Base-by-base conservation (phyloP, 2,329 filamentous ascomycete species). In the Sporothrix schenckii region DNA sequence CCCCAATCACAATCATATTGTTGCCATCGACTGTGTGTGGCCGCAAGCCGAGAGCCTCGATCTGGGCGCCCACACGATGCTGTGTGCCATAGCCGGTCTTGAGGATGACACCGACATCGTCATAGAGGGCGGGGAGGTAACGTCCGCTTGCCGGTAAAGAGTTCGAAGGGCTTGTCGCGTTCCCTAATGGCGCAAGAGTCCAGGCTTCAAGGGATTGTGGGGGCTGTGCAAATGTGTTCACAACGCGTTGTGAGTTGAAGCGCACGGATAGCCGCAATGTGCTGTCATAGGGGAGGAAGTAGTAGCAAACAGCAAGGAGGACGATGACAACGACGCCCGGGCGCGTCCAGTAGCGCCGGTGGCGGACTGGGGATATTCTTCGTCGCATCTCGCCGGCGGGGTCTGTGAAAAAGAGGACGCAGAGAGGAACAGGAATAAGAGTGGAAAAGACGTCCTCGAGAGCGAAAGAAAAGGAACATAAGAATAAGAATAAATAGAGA, bases 41-140 rank as follows among this genome's bases (percentile, higher is more conserved):
- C 39, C 41, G 76, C 69, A 82, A 72, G 58, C 80, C 79, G 56
- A 86, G 78, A 0, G 85, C 84, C 54, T 80, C 78, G 13, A 87
- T 76, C 76, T 84, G 82, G 13, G 81, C 80, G 4, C 80, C 77
- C 39, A 87, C 78, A 16, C 85, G 81, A 66, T 82, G 77, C 61
- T 81, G 81, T 21, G 85, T 87, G 69, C 85, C 85, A 75, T 85
- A 87, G 41, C 85, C 85, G 4, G 85, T 87, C 77, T 87, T 87
- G 73, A 87, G 77, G 66, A 87, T 80, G 72, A 85, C 80, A 44
- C 81, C 83, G 9, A 86, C 80, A 69, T 87, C 85, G 50, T 78
- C 77, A 67, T 77, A 77, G 49, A 83, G 76, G 69, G 86, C 77
- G 3, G 82, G 80, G 69, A 81, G 81, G n/a, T 72, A 73, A n/a